Base-by-base conservation (phyloP, 164 flowering plant species). In the Aristolochia fimbriata region DNA sequence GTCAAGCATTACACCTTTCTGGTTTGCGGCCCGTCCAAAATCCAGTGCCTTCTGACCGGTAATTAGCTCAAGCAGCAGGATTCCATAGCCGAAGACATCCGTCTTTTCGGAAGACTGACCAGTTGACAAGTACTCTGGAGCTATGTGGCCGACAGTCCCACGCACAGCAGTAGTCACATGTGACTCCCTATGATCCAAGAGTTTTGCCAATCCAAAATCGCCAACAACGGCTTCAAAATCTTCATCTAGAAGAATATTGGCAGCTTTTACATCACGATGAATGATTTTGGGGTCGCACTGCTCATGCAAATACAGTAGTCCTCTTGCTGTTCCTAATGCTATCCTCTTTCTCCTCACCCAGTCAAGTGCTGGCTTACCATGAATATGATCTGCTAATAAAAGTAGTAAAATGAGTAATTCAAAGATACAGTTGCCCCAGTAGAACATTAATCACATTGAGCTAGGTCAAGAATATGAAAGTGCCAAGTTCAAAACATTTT, bases 261-360 rank as follows among this genome's bases (percentile, higher is more conserved):
- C 96, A 20, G 96, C 96, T 76, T 88, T 88, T 67, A 88, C 96
- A 63, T 88, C 96, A 25, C 96, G 87, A 71, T 88, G 96, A 30
- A 88, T 88, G 47, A 88, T 88, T 67, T 82, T 85, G 17, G 96
- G 96, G 63, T 88, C 96, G 72, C 92, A 83, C 53, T 88, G 91
- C 69, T 88, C 96, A 37, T 88, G 92, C 63, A 88, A 71, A 71
- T 88, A 88, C 20, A 84, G 73, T 47, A 88, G 68, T 15, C 96
- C 96, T 57, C 96, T 68, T n/a, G 92, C 92, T 15, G 96, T 82
- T 20, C 96, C 96, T 51, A 85, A 55, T 10, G 96, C 96, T 66
- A 88, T 84, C 19, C 73, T 74, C 72, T 83, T 83, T 59, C 96
- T 64, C 53, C 83, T 80, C 63, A 83, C 51, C 96, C 96, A 88